Conservation (phyloP, 2,329 filamentous ascomycete genomes). For the Fusarium sarcochroum region DNA sequence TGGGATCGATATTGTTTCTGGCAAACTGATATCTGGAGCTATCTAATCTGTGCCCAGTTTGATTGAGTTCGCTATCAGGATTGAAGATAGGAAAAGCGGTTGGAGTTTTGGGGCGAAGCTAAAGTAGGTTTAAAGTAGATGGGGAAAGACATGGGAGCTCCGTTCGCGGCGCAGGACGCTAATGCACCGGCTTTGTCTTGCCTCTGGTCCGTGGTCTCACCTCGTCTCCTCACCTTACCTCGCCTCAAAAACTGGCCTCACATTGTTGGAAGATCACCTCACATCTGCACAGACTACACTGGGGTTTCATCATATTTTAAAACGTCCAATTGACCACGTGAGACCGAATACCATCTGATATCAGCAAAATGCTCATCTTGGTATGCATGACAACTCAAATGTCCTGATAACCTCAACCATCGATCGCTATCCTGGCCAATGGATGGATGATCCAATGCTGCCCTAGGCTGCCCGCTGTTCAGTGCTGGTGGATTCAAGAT, state of each 20-base stretch:
- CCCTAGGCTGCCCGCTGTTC: neutral
- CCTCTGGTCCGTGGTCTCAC: slow-evolving; percentile 33
- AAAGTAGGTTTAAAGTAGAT: slow-evolving; percentile 19
- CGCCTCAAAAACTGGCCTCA: slow-evolving; percentile 34
- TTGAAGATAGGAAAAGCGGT: slow-evolving; percentile 7
- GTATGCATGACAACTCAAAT: neutral
- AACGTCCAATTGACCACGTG: slow-evolving; percentile 8
- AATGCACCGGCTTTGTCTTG: slow-evolving; percentile 46
- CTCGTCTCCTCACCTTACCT: slow-evolving; percentile 32
- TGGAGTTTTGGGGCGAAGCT: slow-evolving; percentile 17
- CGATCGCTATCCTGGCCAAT: slow-evolving; percentile 3
- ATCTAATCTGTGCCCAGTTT: neutral
- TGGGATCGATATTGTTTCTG: too few species aligned
- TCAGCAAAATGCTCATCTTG: neutral
- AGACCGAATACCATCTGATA: slow-evolving; percentile 1
- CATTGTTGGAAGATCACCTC: slow-evolving; percentile 23
- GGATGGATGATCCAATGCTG: neutral
- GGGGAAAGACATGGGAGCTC: slow-evolving; percentile 30
- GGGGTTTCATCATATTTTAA: neutral
- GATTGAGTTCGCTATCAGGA: neutral
- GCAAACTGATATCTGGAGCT: neutral
- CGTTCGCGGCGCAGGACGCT: slow-evolving; percentile 34
- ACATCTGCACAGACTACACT: neutral
- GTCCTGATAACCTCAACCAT: slow-evolving; percentile 1
- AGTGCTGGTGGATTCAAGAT: slow-evolving; percentile 17